Percentiles rank a stretch among this genome's conserved stretches.
phyloP scores from a whole-genome alignment of 2,329 filamentous ascomycete species.

The Diaporthe sp. region DNA sequence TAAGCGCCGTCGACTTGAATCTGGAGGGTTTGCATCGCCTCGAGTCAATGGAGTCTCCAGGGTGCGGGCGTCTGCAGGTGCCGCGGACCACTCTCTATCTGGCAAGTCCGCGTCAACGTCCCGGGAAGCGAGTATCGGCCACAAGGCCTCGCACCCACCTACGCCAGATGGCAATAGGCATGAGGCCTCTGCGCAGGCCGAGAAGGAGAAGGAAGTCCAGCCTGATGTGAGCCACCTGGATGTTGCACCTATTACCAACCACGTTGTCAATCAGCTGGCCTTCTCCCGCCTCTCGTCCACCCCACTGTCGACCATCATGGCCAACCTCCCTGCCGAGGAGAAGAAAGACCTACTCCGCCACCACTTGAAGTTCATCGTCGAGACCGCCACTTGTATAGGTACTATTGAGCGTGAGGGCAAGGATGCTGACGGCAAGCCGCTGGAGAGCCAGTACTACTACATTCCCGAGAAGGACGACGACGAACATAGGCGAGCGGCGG shows the following conservation, averaged over 20 bases:
- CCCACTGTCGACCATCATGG: conserved; percentile 88
- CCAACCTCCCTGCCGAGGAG: conserved; percentile 79
- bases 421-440: conserved; percentile 90
- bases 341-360: conserved; percentile 68
- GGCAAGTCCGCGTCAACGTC: conserved; percentile 42
- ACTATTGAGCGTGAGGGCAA: conserved; percentile 92
- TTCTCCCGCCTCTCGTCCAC: conserved; percentile 94
- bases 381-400: conserved; percentile 81
- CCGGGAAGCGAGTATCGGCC: conserved; percentile 5
- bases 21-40: conserved; percentile 25
- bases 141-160: conserved; percentile 30
- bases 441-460: conserved; percentile 99
- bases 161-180: conserved; percentile 22
- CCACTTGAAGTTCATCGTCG: conserved; percentile 77
- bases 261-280: conserved; percentile 94
- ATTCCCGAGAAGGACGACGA: conserved; percentile 88
- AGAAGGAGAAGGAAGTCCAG: conserved; percentile 51
- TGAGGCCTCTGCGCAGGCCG: conserved; percentile 35
- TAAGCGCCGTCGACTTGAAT: conserved; percentile 44
- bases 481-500: conserved; percentile 79
- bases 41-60: conserved; percentile 34
- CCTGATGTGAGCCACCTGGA: conserved; percentile 47
- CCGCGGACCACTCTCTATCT: conserved; percentile 40
- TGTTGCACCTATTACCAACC: conserved; percentile 73
- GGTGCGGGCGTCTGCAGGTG: conserved; percentile 38